These are phyloP conservation scores for Rhodotorula sp. DNA, from an alignment of 1,284 basidiomycete genomes.

Conservation along the genomic window DNA sequence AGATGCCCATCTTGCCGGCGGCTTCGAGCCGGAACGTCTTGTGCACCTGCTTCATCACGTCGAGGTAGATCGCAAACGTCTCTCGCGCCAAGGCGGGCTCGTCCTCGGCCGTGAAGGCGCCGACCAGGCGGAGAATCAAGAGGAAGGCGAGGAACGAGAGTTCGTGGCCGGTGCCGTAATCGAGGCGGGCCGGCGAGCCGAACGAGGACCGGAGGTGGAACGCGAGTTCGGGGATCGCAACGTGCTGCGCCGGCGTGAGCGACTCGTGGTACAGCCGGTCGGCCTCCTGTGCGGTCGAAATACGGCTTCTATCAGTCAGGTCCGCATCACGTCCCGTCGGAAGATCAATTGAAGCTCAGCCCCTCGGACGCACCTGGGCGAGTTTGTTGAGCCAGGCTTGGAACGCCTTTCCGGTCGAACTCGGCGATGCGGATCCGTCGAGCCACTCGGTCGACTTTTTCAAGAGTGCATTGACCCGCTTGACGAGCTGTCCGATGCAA, in stretches of 20 bases:
- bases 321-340: neutral
- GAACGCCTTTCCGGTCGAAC: conserved; percentile 74
- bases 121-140: conserved; percentile 56
- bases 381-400: conserved; percentile 2
- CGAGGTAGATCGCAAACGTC: conserved; percentile 72
- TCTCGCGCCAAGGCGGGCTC: conserved; percentile 50
- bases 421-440: conserved; percentile 73
- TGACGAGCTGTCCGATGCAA: neutral
- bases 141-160: conserved; percentile 78
- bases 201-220: conserved; percentile 81
- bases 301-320: neutral
- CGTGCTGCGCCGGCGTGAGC: neutral
- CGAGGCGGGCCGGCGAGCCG: conserved; percentile 85
- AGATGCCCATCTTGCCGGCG: conserved; percentile 94
- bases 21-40: conserved; percentile 88
- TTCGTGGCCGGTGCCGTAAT: conserved; percentile 98
- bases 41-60: conserved; percentile 80
- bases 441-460: conserved; percentile 59
- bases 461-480: conserved; percentile 14
- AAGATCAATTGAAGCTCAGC: neutral
- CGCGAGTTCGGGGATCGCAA: conserved; percentile 59
- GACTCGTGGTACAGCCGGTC: neutral
- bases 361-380: neutral
- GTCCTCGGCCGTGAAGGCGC: conserved; percentile 42
- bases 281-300: neutral